phyloP scores from a whole-genome alignment of 2,329 filamentous ascomycete species.

The Elsinoe arachidis region DNA sequence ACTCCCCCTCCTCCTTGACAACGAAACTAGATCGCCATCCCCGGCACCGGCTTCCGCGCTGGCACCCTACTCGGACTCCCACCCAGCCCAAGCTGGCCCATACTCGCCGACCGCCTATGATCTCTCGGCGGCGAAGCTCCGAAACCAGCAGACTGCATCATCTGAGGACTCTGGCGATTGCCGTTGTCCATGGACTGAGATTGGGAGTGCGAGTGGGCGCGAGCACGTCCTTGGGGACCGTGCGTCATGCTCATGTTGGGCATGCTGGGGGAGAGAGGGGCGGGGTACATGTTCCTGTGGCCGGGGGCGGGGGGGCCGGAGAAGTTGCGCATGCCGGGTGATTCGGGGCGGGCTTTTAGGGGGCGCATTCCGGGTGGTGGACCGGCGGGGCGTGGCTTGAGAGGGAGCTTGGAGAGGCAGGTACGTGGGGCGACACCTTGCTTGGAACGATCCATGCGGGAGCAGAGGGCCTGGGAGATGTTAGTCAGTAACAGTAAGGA shows the following conservation, averaged over 20 bases:
- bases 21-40: conserved; percentile 32
- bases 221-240: neutral
- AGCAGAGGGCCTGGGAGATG: conserved; percentile 65
- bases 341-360: conserved; percentile 27
- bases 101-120: conserved; percentile 10
- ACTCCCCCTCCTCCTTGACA: neutral
- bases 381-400: conserved; percentile 67
- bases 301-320: conserved; percentile 16
- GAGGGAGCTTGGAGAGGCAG: conserved; percentile 82
- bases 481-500: conserved; percentile 18
- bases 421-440: conserved; percentile 92
- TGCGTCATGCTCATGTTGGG: conserved; percentile 9
- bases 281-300: conserved; percentile 7
- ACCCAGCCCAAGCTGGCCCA: neutral
- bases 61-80: conserved; percentile 24
- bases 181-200: neutral
- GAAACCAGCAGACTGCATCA: conserved; percentile 14
- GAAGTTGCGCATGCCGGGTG: conserved; percentile 22
- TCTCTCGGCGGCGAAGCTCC: neutral
- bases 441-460: conserved; percentile 77
- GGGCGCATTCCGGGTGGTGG: conserved; percentile 37
- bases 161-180: conserved; percentile 3
- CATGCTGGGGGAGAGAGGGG: conserved; percentile 11
- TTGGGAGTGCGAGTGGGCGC: neutral
- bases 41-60: conserved; percentile 39